Evolutionary conservation across 2,329 filamentous ascomycete genomes (phyloP).

Genomic region (Penicillium brasilianum): DNA sequence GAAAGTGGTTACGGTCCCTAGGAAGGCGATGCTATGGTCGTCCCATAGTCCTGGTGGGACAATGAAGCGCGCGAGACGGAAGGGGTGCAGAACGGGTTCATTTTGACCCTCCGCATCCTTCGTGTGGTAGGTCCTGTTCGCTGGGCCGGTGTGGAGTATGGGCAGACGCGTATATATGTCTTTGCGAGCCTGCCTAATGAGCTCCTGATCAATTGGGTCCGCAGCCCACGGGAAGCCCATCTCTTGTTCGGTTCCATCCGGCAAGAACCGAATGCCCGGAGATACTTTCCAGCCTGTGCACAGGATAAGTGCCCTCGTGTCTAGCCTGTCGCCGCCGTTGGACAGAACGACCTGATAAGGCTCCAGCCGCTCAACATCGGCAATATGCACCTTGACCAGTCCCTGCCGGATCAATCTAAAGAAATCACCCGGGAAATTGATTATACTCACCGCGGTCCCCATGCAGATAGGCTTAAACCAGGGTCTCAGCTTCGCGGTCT

Average conservation of each 20-base stretch:
- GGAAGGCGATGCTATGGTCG: slow-evolving; percentile 14
- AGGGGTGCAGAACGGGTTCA: slow-evolving; percentile 13
- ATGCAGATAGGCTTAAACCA: too few relatives aligned
- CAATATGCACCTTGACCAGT: slow-evolving; percentile 13
- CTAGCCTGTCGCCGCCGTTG: too few relatives aligned
- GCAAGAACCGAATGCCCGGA: slow-evolving; percentile 51
- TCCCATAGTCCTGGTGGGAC: slow-evolving; percentile 10
- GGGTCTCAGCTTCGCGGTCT: too few relatives aligned
- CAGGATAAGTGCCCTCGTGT: too few relatives aligned
- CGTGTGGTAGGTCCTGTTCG: too few relatives aligned
- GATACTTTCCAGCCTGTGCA: slow-evolving; percentile 28
- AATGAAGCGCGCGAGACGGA: slow-evolving; percentile 15
- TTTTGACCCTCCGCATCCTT: slow-evolving; percentile 3
- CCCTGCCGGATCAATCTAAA: slow-evolving; percentile 10
- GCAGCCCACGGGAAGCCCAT: slow-evolving; percentile 49
- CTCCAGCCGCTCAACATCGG: slow-evolving; percentile 13
- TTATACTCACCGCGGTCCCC: slow-evolving; percentile 12
- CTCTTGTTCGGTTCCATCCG: slow-evolving; percentile 44
- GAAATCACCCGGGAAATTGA: slow-evolving; percentile 14
- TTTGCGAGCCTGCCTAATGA: slow-evolving; percentile 8
- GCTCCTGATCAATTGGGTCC: slow-evolving; percentile 34
- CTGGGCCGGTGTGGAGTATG: too few relatives aligned
- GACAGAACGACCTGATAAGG: not conserved
- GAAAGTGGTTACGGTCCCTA: slow-evolving; percentile 11
- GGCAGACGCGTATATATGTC: not conserved